Evolutionary conservation across 225 moss, liverwort and hornwort genomes (phyloP).

Genomic region (Sphagnum tenellum): DNA sequence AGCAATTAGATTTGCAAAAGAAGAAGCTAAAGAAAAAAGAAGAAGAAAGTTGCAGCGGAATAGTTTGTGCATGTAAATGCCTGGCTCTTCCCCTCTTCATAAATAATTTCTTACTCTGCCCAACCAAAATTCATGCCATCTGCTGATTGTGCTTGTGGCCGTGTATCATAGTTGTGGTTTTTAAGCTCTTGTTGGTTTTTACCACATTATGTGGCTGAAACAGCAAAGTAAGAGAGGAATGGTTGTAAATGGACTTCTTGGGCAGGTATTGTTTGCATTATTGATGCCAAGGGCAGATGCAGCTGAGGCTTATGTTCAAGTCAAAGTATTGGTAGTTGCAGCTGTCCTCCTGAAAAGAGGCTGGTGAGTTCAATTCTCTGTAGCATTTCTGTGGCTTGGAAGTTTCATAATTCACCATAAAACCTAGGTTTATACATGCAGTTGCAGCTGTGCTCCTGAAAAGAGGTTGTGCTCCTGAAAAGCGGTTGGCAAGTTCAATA

Average conservation of each 20-base stretch:
- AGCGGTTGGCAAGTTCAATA: conserved; percentile 71
- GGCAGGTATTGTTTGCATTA: conserved; percentile 95
- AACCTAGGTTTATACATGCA: not conserved
- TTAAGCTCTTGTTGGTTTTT: too few relatives aligned
- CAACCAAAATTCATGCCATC: too few relatives aligned
- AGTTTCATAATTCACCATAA: too few relatives aligned
- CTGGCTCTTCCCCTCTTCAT: not conserved
- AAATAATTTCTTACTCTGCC: not conserved
- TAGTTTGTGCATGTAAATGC: conserved; percentile 63
- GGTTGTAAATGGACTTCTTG: not conserved
- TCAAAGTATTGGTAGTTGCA: conserved; percentile 94
- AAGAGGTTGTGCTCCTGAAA: conserved; percentile 85
- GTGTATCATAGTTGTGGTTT: too few relatives aligned
- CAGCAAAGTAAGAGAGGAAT: not conserved
- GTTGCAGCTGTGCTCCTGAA: conserved; percentile 94
- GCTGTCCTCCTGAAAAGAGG: conserved; percentile 92
- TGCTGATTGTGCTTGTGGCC: not conserved
- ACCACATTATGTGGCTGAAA: not conserved
- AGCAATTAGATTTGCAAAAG: conserved; percentile 28
- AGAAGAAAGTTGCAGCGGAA: conserved; percentile 29
- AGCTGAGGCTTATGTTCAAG: conserved; percentile 84
- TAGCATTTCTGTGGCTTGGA: too few relatives aligned
- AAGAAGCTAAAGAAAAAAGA: too few relatives aligned
- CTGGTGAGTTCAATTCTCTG: conserved; percentile 44
- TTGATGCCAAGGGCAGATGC: conserved; percentile 92